Evolutionary conservation across 1,284 basidiomycete genomes (phyloP).

Genomic region (Apiotrichum mycotoxinovorans): DNA sequence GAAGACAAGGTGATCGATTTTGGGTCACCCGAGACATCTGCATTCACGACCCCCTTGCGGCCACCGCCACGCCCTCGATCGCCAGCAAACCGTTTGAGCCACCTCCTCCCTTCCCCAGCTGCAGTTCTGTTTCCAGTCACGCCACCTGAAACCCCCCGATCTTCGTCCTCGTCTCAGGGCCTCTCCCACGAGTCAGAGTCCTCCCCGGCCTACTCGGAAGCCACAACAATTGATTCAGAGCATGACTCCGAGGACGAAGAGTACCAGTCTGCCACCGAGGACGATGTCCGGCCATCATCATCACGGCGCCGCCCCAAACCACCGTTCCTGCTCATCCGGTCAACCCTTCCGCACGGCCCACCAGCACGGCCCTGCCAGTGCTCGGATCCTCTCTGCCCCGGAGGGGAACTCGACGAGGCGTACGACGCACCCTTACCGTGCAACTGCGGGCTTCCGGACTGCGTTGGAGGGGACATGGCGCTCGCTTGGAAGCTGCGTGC

Average conservation of each 20-base stretch:
- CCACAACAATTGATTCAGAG: too few relatives aligned
- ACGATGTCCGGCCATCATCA: neutral
- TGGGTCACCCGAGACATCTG: neutral
- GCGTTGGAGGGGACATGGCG: neutral
- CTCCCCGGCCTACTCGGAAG: neutral
- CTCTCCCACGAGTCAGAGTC: neutral
- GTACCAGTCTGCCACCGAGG: neutral
- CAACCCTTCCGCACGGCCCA: neutral
- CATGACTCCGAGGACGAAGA: neutral
- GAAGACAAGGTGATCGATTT: neutral
- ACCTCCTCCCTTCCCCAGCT: neutral
- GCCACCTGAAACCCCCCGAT: neutral
- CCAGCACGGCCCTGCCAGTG: neutral
- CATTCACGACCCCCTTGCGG: neutral
- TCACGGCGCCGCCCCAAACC: neutral
- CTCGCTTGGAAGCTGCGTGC: conserved; percentile 3
- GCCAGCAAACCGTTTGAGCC: neutral
- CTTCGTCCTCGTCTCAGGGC: neutral
- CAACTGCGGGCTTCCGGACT: neutral
- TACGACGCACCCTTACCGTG: neutral
- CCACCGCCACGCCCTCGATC: neutral
- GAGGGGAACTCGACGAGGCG: neutral
- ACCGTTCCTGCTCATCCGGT: neutral
- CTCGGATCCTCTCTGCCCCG: neutral
- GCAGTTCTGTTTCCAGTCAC: neutral